Percentiles rank a stretch among this genome's conserved stretches.
Conservation (phyloP, 352 stramenopile genomes). For the Pythium sp. region DNA sequence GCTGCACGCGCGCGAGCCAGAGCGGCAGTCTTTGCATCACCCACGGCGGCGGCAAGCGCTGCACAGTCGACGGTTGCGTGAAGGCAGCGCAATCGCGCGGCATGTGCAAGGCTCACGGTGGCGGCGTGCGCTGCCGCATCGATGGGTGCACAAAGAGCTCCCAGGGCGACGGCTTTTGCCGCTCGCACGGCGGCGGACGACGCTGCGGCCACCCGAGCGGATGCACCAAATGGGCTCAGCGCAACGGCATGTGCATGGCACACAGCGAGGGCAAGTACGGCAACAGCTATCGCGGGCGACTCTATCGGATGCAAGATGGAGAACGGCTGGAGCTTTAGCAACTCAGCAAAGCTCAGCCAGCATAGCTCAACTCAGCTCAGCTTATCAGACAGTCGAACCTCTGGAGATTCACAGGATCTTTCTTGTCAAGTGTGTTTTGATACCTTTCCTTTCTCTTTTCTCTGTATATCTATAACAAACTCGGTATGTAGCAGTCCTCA, state of each 20-base stretch:
- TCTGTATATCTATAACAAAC: constrained; percentile 9
- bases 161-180: constrained; percentile 81
- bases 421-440: background rate
- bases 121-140: constrained; percentile 78
- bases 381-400: background rate
- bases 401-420: background rate
- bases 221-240: constrained; percentile 80
- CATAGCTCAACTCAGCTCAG: background rate
- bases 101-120: constrained; percentile 85
- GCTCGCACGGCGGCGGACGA: constrained; percentile 66
- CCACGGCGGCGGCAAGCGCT: constrained; percentile 81
- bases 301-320: constrained; percentile 37
- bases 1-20: constrained; percentile 74
- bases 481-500: background rate
- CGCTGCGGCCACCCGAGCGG: constrained; percentile 69
- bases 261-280: constrained; percentile 82
- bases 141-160: constrained; percentile 82
- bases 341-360: background rate
- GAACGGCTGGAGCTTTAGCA: constrained; percentile 11
- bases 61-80: constrained; percentile 71
- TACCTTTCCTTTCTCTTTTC: background rate
- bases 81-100: constrained; percentile 78
- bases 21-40: constrained; percentile 82
- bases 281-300: constrained; percentile 72
- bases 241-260: constrained; percentile 85